Base-by-base conservation (phyloP, 176 grass and related monocot genomes). In the Musa beccarii region DNA sequence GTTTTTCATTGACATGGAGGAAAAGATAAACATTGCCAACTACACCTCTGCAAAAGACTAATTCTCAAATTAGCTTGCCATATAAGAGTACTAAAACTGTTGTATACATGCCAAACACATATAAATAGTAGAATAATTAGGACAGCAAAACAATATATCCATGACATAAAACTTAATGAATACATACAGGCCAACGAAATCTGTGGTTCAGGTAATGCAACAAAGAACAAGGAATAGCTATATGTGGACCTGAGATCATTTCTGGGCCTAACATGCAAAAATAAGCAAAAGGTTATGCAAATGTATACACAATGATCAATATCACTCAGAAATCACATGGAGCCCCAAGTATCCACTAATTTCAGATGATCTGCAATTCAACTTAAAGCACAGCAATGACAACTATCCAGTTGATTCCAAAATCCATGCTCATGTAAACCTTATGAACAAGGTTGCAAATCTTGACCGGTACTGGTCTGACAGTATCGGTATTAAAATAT, bases 21-120 rank as follows among this genome's bases (percentile, higher is more conserved):
- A 81, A 90, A 63, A 93, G 76, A 81, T 90, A 93, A 74, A 97
- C 63, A 83, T 93, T 86, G 69, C 93, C 93, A 78, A 57, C 81
- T 61, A 49, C 22, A 49, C 78, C 82, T 84, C 93, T 96, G 86
- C 77, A 79, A 57, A 79, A 83, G 49, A 76, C 19, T 51, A 5
- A 20, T n/a, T 20, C 50, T 34, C 14, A 14, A 49, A 34, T 51
- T 12, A 51, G 68, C 49, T 20, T 70, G 10, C 49, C 20, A 28
- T 29, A 26, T 66, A 28, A 14, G 22, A 28, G 34, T 43, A 43
- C 22, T 66, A 66, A 4, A 66, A 63, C 24, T 7, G n/a, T 63
- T 23, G 26, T 26, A 66, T 66, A 3, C 11, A 66, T 12, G 6
- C 6, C 34, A 43, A 43, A 43, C 34, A 66, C 19, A 66, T 62